These are phyloP conservation scores for Herpetomonas tarakana DNA, from an alignment of 208 protist genomes.

Conservation along the genomic window DNA sequence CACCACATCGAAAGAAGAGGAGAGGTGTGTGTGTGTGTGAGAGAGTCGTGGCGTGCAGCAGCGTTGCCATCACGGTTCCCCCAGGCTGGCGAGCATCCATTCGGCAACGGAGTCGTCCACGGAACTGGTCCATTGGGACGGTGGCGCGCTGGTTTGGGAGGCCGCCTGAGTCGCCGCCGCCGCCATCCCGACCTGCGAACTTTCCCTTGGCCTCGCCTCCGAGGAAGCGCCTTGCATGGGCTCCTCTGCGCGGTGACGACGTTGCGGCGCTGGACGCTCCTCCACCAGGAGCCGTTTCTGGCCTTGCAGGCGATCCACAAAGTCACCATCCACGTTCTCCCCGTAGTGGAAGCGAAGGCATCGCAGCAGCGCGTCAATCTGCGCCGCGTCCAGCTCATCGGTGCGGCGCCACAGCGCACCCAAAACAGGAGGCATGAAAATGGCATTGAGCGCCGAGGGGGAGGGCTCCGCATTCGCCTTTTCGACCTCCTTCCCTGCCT, in stretches of 20 bases:
- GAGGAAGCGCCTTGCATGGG: no score
- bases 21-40: no score
- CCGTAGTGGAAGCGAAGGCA: conserved; percentile 62
- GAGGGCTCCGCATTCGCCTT: background rate
- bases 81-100: background rate
- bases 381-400: conserved; percentile 44
- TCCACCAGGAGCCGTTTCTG: conserved; percentile 27
- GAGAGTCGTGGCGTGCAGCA: background rate
- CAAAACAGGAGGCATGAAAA: conserved; percentile 38
- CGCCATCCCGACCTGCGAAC: no score
- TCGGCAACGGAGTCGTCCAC: background rate
- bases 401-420: conserved; percentile 68
- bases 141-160: no score
- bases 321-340: conserved; percentile 57
- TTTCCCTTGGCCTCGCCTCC: no score
- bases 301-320: conserved; percentile 51
- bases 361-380: conserved; percentile 57
- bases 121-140: no score
- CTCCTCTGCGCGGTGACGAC: conserved; percentile 10
- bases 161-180: no score
- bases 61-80: background rate
- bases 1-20: no score
- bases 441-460: conserved; percentile 2
- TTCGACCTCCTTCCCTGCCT: background rate
- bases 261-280: conserved; percentile 6